A percentile compares a stretch with the other conserved stretches of the same genome.
Conservation (phyloP, 2,329 filamentous ascomycete genomes). For the Exophiala dermatitidis region DNA sequence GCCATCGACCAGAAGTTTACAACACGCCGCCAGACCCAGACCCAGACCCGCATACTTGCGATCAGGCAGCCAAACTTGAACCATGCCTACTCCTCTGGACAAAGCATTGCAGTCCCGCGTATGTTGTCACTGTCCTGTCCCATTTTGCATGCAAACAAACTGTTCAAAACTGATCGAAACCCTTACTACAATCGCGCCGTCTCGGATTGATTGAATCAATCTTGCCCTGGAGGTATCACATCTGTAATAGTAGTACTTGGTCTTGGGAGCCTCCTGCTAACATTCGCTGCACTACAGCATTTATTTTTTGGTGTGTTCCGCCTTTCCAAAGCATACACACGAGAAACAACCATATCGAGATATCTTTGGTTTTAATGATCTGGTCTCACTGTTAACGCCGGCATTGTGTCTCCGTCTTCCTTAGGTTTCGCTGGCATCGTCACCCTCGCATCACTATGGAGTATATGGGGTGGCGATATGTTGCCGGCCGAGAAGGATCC, state of each 20-base stretch:
- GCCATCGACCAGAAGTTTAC: not conserved
- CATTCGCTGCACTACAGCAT: conserved; percentile 31
- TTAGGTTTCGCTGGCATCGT: conserved; percentile 74
- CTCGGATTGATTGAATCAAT: not conserved
- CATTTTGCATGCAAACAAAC: not conserved
- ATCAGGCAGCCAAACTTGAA: not conserved
- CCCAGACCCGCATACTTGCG: not conserved
- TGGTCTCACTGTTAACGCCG: not conserved
- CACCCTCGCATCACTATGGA: conserved; percentile 72
- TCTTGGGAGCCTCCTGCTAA: not conserved
- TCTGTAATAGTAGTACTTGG: not conserved
- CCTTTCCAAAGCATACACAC: not conserved
- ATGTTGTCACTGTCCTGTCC: conserved; percentile 25
- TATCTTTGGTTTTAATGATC: not conserved
- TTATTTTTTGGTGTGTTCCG: conserved; percentile 55
- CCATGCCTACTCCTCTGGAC: conserved; percentile 64
- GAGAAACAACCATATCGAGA: not conserved
- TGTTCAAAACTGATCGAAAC: too few relatives aligned
- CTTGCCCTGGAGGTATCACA: not conserved
- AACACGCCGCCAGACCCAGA: not conserved
- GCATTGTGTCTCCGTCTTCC: conserved; percentile 13
- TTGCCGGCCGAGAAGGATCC: conserved; percentile 71
- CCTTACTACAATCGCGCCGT: not conserved
- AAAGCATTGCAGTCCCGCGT: conserved; percentile 64
- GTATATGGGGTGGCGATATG: conserved; percentile 77